Evolutionary conservation across 805 yeast genomes (phyloP).

Genomic region (Ogataea paradorogensis): DNA sequence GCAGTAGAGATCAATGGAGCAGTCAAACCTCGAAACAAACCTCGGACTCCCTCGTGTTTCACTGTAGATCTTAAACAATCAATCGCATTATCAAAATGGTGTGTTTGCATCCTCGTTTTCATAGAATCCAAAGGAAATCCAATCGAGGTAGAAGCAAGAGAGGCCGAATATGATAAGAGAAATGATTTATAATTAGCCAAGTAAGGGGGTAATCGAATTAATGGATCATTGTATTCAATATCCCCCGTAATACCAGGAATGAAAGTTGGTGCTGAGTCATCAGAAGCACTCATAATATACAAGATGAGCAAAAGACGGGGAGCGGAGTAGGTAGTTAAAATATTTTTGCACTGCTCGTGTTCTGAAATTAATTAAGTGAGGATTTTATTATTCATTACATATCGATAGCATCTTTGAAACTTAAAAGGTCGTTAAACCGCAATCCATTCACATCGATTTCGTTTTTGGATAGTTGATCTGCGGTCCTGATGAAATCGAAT

Average conservation of each 20-base stretch:
- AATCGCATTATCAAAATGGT: slow-evolving; percentile 52
- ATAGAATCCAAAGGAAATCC: slow-evolving; percentile 87
- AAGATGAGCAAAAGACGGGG: neutral
- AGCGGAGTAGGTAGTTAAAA: neutral
- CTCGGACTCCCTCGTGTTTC: slow-evolving; percentile 58
- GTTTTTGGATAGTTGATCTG: slow-evolving; percentile 27
- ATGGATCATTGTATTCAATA: slow-evolving; percentile 43
- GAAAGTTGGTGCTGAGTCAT: slow-evolving; percentile 2
- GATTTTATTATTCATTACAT: slow-evolving; percentile 17
- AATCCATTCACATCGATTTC: slow-evolving; percentile 58
- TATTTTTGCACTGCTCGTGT: slow-evolving; percentile 9
- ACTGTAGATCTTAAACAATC: slow-evolving; percentile 59
- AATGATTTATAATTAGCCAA: slow-evolving; percentile 55
- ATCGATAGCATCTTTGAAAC: slow-evolving; percentile 59
- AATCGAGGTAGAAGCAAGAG: slow-evolving; percentile 60
- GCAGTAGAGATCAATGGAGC: slow-evolving; percentile 73
- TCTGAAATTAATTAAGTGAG: neutral
- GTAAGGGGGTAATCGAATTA: slow-evolving; percentile 45
- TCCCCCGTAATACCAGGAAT: slow-evolving; percentile 62
- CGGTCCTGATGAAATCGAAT: slow-evolving; percentile 5
- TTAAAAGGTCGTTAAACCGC: slow-evolving; percentile 58
- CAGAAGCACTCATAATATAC: slow-evolving; percentile 3
- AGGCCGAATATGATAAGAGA: slow-evolving; percentile 60
- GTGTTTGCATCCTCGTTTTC: slow-evolving; percentile 83
- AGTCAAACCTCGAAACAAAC: slow-evolving; percentile 72